These are phyloP conservation scores for Linnemannia exigua DNA, from an alignment of 192 early-diverging fungal genomes.

Conservation along the genomic window DNA sequence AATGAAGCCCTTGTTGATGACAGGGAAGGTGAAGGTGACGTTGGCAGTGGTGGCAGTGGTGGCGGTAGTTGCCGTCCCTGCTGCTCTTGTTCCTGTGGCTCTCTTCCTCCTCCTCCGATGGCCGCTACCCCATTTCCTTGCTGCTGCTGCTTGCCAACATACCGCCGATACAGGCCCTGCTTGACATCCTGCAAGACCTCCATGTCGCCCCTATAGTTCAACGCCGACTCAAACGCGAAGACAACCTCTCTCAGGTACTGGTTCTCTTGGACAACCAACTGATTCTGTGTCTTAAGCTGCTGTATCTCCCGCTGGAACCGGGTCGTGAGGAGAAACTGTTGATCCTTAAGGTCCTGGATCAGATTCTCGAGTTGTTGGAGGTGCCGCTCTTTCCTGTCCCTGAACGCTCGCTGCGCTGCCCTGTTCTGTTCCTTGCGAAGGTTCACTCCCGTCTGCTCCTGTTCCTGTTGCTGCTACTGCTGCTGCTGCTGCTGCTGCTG, in stretches of 20 bases:
- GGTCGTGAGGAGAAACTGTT: constrained; percentile 56
- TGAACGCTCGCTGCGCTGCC: constrained; percentile 89
- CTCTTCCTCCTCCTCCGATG: background rate
- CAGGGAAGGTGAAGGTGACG: background rate
- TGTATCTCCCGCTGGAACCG: constrained; percentile 53
- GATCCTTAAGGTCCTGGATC: constrained; percentile 75
- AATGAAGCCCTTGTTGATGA: background rate
- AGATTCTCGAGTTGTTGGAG: constrained; percentile 79
- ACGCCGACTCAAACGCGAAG: constrained; percentile 57
- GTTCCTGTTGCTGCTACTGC: background rate
- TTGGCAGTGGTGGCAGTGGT: background rate
- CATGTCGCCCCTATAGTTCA: constrained; percentile 24
- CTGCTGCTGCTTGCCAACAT: constrained; percentile 20
- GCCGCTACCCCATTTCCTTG: background rate
- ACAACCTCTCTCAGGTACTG: constrained; percentile 60
- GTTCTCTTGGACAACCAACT: constrained; percentile 50
- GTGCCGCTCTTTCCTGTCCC: constrained; percentile 87
- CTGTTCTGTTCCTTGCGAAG: constrained; percentile 84
- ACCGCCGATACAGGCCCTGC: constrained; percentile 34
- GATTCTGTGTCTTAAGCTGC: constrained; percentile 30
- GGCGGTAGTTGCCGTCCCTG: background rate
- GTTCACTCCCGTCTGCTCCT: background rate
- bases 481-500: background rate
- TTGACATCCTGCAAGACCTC: constrained; percentile 39
- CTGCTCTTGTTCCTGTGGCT: background rate